Evolutionary conservation across 208 protist species (phyloP), one percentile per base, ranked within the genome.

Genomic region (Naegleria fowleri): DNA sequence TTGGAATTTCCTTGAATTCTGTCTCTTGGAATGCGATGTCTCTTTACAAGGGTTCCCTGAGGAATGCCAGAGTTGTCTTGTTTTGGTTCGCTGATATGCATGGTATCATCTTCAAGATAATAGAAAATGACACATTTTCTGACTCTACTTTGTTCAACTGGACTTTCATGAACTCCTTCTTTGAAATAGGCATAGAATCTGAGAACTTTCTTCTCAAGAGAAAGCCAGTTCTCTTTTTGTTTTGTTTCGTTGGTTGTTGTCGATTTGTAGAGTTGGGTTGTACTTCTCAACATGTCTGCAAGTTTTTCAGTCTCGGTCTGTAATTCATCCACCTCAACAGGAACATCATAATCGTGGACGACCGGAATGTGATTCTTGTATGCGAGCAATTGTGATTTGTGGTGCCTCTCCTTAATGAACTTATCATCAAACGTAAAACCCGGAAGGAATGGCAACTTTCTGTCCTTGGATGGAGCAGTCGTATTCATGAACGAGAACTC

Each of bases 151-250:
- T 92, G 92, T 93, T 99, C 98, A 0, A 96, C 59, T 1, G 90
- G 92, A 87, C 95, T 97, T 92, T 99, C 97, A 86, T 96, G 92
- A 39, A 99, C 97, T 9, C 94, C 92, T 94, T 99, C 98, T 43
- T 96, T 93, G 93, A 98, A 98, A 93, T 97, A 99, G 40, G 93
- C 97, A 91, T 97, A 97, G 92, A 98, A 99, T 84, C 97, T 95
- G 39, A 99, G 95, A 19, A 98, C 97, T 90, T 98, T 97, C 87
- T 97, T 92, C 90, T 98, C 97, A 67, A 98, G 92, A 22, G 95
- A 96, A 15, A 97, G 94, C 96, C 96, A 98, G 41, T 94, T 95
- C 92, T 95, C 95, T 52, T 96, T 90, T 0, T 94, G 92, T 40
- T 92, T 96, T 91, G 96, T 88, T 40, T 94, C 92, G 75, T 96